These are phyloP conservation scores for Mucor lusitanicus DNA, from an alignment of 371 early-diverging fungal species.

Conservation along the genomic window DNA sequence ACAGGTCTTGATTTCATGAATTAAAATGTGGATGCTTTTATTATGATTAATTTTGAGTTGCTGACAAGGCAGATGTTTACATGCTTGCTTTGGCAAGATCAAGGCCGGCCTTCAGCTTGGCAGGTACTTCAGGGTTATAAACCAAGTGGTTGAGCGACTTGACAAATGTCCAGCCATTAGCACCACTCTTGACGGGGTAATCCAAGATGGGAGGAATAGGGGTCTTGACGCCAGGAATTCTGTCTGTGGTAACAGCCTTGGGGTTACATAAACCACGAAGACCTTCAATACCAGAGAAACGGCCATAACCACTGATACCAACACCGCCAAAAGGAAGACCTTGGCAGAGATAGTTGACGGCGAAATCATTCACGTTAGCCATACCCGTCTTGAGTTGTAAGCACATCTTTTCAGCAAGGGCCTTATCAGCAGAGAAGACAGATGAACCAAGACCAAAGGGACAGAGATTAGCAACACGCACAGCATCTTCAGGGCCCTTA, in stretches of 20 bases:
- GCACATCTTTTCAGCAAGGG: constrained; percentile 64
- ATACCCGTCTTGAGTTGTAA: constrained; percentile 74
- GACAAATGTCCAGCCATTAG: constrained; percentile 48
- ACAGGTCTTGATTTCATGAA: neutral
- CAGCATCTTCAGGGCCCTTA: constrained; percentile 69
- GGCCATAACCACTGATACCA: constrained; percentile 79
- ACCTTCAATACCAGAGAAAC: constrained; percentile 75
- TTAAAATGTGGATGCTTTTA: neutral
- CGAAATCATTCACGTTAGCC: constrained; percentile 88
- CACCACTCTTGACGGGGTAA: constrained; percentile 56
- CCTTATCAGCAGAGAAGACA: constrained; percentile 75
- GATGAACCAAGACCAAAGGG: constrained; percentile 81
- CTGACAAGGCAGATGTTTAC: neutral
- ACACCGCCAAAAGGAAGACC: constrained; percentile 86
- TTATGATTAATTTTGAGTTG: neutral
- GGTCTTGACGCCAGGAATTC: constrained; percentile 73
- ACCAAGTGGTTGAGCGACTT: constrained; percentile 39
- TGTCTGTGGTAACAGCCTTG: constrained; percentile 73
- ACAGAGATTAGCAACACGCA: constrained; percentile 72
- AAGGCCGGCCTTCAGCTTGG: constrained; percentile 42
- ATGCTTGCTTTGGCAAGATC: constrained; percentile 43
- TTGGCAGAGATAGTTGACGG: constrained; percentile 83
- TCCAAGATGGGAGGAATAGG: constrained; percentile 70
- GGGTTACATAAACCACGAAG: constrained; percentile 73
- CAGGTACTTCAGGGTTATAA: constrained; percentile 41